Evolutionary conservation across 2,329 filamentous ascomycete species (phyloP).

Genomic region (Phialophora tarda): DNA sequence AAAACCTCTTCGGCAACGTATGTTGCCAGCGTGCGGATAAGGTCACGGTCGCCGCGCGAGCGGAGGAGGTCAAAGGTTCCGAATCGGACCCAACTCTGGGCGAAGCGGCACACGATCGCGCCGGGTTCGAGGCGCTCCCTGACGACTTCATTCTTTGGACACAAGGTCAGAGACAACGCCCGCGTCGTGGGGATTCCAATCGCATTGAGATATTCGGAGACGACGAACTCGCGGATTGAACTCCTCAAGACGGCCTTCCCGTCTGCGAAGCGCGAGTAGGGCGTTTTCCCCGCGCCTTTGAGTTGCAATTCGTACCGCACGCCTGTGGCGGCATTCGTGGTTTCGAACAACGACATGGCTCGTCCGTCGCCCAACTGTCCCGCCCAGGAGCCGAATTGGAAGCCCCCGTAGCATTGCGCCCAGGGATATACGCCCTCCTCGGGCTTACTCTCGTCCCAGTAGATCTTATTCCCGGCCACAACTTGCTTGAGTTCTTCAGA

Average conservation of each 20-base stretch:
- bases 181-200: constrained; percentile 85
- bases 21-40: constrained; percentile 75
- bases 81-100: constrained; percentile 86
- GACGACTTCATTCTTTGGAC: constrained; percentile 73
- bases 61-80: constrained; percentile 96
- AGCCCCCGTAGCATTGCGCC: constrained; percentile 92
- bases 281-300: constrained; percentile 91
- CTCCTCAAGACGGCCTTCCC: constrained; percentile 91
- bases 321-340: constrained; percentile 73
- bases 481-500: constrained; percentile 76
- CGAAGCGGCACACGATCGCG: constrained; percentile 90
- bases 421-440: constrained; percentile 86
- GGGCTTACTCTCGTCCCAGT: constrained; percentile 69
- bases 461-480: constrained; percentile 80
- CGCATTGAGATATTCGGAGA: constrained; percentile 83
- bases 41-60: constrained; percentile 74
- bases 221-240: constrained; percentile 91
- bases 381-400: constrained; percentile 80
- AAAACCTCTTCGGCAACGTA: constrained; percentile 90
- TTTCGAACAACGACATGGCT: constrained; percentile 92
- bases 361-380: constrained; percentile 94
- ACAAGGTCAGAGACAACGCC: constrained; percentile 78
- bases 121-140: constrained; percentile 86
- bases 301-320: constrained; percentile 86
- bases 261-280: constrained; percentile 95